Conservation (phyloP, 2,329 filamentous ascomycete genomes). For the Trichoderma sp. region DNA sequence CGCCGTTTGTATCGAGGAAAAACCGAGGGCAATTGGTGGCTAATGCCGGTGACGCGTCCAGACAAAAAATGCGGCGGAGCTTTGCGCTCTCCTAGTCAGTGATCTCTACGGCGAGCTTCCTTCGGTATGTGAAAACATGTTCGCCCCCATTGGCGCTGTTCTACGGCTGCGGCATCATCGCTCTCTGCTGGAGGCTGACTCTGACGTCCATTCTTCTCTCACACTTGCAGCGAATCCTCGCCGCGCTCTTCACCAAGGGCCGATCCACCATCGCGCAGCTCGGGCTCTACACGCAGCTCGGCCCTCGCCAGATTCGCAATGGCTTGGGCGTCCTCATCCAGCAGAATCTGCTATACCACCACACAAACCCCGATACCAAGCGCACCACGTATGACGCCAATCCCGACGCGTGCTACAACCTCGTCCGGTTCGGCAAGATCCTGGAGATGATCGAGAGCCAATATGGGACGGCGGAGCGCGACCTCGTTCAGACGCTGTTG, state of each 20-base stretch:
- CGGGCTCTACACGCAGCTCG: slow-evolving; percentile 70
- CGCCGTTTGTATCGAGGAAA: slow-evolving; percentile 24
- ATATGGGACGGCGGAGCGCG: slow-evolving; percentile 73
- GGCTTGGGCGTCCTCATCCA: slow-evolving; percentile 84
- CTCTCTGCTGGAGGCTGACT: slow-evolving; percentile 35
- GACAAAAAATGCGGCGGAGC: slow-evolving; percentile 78
- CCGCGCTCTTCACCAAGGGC: slow-evolving; percentile 75
- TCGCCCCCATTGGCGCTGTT: neutral
- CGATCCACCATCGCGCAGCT: slow-evolving; percentile 73
- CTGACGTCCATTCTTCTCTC: neutral
- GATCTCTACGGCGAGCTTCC: slow-evolving; percentile 91
- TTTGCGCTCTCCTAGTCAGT: slow-evolving; percentile 85
- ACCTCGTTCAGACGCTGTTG: slow-evolving; percentile 74
- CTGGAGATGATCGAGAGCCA: slow-evolving; percentile 72
- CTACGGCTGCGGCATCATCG: slow-evolving; percentile 1
- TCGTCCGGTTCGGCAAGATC: slow-evolving; percentile 81
- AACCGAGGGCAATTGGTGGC: neutral
- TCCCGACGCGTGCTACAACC: slow-evolving; percentile 74
- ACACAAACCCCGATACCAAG: slow-evolving; percentile 62
- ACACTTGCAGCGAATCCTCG: slow-evolving; percentile 73
- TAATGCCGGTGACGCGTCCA: slow-evolving; percentile 40
- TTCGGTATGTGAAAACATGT: slow-evolving; percentile 60
- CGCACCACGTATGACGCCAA: slow-evolving; percentile 83
- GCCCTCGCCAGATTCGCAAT: slow-evolving; percentile 74
- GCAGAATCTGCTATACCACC: slow-evolving; percentile 80